Percentiles rank a stretch among this genome's conserved stretches.
These are phyloP conservation scores for Hypoxylon sp. DNA, from an alignment of 2,329 filamentous ascomycete genomes.

Conservation along the genomic window DNA sequence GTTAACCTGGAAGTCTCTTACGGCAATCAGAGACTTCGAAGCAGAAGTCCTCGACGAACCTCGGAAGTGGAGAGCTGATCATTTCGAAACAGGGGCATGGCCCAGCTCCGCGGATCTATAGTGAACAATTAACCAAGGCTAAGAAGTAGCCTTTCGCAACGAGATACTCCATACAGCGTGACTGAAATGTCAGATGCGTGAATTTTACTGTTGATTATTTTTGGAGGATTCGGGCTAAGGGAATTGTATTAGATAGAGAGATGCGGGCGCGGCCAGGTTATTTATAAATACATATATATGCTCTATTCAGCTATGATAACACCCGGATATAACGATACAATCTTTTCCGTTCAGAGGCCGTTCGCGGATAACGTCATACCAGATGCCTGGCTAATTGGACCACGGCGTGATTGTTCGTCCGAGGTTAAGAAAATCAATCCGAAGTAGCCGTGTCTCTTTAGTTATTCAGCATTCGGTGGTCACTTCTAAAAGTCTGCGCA, in stretches of 20 bases:
- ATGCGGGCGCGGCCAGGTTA: not conserved
- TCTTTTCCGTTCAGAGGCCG: not conserved
- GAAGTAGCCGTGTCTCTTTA: slow-evolving; percentile 11
- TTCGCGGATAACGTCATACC: slow-evolving; percentile 8
- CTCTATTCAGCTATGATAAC: not conserved
- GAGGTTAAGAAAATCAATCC: slow-evolving; percentile 1
- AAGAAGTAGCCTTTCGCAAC: not conserved
- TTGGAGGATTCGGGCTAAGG: not conserved
- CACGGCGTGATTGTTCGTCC: slow-evolving; percentile 29
- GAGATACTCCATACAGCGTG: slow-evolving; percentile 1
- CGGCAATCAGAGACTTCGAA: slow-evolving; percentile 41
- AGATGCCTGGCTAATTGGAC: slow-evolving; percentile 1
- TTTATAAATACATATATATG: not conserved
- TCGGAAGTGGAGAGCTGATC: slow-evolving; percentile 3
- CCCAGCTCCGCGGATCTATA: not conserved
- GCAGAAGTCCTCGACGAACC: slow-evolving; percentile 44
- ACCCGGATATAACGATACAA: not conserved
- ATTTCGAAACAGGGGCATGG: not conserved
- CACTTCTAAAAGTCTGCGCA: slow-evolving; percentile 5
- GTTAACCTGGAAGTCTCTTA: slow-evolving; percentile 32
- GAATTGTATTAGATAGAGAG: not conserved
- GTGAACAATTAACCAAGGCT: not conserved
- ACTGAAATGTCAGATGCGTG: not conserved
- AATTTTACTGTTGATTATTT: not conserved
- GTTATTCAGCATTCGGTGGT: not conserved